A percentile compares a stretch with the other conserved stretches of the same genome.
Evolutionary conservation across 108 stramenopile genomes (phyloP).

Genomic region (Pseudonitzschia multiseries): DNA sequence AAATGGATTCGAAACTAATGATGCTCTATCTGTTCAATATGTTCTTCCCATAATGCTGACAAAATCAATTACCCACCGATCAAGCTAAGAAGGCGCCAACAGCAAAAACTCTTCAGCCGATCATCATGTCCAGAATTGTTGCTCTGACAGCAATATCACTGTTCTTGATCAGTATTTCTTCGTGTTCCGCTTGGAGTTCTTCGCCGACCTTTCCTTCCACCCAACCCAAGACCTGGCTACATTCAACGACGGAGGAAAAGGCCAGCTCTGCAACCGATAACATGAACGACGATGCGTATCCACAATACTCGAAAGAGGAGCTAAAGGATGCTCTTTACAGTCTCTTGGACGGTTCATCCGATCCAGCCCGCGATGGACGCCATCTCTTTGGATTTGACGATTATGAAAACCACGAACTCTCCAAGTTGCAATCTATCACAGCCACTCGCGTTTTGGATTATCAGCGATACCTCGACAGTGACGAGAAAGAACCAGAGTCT

Average conservation of each 20-base stretch:
- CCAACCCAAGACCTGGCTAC: not conserved
- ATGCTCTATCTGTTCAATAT: no score
- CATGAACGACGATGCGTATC: constrained; percentile 6
- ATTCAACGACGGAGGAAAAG: constrained; percentile 15
- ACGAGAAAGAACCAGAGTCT: not conserved
- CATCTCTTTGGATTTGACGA: constrained; percentile 61
- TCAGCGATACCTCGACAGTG: constrained; percentile 21
- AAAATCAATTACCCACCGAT: not conserved
- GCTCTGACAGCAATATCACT: not conserved
- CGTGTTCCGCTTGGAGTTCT: constrained; percentile 13
- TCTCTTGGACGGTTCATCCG: constrained; percentile 39
- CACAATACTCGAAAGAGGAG: constrained; percentile 50
- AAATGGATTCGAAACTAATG: no score
- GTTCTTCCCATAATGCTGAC: no score
- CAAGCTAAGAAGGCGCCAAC: not conserved
- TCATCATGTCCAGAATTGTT: not conserved
- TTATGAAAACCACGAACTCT: constrained; percentile 62
- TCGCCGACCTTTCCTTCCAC: constrained; percentile 1
- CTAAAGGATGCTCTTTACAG: constrained; percentile 54
- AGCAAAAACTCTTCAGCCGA: not conserved
- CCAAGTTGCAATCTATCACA: constrained; percentile 82
- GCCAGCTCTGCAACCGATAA: not conserved
- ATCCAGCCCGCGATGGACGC: constrained; percentile 45
- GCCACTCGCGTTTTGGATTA: constrained; percentile 78
- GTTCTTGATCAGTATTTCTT: not conserved